Conservation (phyloP, 2,329 filamentous ascomycete species). For the Aureobasidium sp. region DNA sequence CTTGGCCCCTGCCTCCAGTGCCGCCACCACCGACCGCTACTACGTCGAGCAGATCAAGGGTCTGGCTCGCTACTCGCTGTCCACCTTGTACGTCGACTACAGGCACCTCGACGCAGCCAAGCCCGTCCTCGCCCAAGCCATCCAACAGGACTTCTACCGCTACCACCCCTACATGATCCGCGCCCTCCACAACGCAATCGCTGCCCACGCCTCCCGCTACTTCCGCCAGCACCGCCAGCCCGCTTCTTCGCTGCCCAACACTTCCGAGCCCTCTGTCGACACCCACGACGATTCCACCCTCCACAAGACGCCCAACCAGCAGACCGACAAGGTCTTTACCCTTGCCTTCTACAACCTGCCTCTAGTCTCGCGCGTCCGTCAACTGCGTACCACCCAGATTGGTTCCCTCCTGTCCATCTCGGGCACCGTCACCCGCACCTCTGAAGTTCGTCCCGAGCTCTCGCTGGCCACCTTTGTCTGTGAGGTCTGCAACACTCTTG, state of each 20-base stretch:
- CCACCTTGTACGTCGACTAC: conserved; percentile 81
- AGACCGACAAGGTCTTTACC: conserved; percentile 93
- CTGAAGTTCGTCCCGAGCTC: conserved; percentile 89
- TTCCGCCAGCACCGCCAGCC: conserved; percentile 88
- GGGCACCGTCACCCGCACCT: conserved; percentile 92
- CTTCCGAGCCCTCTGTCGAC: conserved; percentile 57
- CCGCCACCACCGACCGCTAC: conserved; percentile 70
- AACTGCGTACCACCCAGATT: conserved; percentile 81
- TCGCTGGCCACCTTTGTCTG: conserved; percentile 89
- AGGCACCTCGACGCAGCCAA: conserved; percentile 55
- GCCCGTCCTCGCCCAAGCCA: conserved; percentile 67
- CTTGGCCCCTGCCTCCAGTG: conserved; percentile 51
- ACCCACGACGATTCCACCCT: conserved; percentile 51
- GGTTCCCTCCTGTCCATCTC: conserved; percentile 92
- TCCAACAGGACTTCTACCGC: conserved; percentile 88
- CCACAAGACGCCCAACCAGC: conserved; percentile 78
- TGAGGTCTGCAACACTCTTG: conserved; percentile 74
- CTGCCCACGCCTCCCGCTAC: conserved; percentile 89
- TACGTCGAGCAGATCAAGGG: conserved; percentile 79
- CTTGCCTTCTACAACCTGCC: conserved; percentile 91
- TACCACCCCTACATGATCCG: conserved; percentile 87
- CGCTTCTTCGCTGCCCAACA: conserved; percentile 62
- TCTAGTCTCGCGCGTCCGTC: conserved; percentile 75
- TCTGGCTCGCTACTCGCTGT: conserved; percentile 66
- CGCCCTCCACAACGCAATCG: conserved; percentile 85